Conservation (phyloP, 2,329 filamentous ascomycete genomes). For the Lasiodiplodia hormozganensis region DNA sequence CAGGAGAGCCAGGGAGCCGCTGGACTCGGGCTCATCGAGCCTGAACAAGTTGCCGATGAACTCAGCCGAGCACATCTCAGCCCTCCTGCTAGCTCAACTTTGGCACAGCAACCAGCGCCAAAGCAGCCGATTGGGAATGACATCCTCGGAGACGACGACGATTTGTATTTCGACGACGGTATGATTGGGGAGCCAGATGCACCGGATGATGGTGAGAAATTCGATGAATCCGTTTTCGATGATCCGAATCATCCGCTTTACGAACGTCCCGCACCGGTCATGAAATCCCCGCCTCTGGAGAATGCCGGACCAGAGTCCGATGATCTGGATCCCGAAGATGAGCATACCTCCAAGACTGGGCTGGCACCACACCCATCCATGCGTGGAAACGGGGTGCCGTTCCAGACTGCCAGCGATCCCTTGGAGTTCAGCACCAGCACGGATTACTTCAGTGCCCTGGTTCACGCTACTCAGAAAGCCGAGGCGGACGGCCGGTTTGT, state of each 20-base stretch:
- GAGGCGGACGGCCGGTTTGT: conserved; percentile 78
- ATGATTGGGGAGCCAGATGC: conserved; percentile 60
- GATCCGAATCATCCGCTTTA: conserved; percentile 51
- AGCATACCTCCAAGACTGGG: neutral
- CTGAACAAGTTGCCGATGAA: conserved; percentile 27
- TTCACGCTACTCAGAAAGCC: conserved; percentile 79
- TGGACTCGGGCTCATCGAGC: conserved; percentile 34
- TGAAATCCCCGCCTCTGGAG: neutral
- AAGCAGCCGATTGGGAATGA: conserved; percentile 15
- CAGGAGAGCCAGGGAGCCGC: conserved; percentile 30
- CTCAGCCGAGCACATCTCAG: conserved; percentile 27
- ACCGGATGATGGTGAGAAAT: conserved; percentile 59
- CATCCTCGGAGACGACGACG: conserved; percentile 49
- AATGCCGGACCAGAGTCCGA: neutral
- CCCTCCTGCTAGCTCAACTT: conserved; percentile 28
- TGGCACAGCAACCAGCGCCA: conserved; percentile 22
- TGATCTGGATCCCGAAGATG: conserved; percentile 2
- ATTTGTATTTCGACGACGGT: conserved; percentile 75
- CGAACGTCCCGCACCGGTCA: conserved; percentile 54
- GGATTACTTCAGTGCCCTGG: conserved; percentile 83
- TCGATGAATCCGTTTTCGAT: conserved; percentile 79
- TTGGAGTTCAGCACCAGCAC: conserved; percentile 60
- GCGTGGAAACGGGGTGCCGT: conserved; percentile 39
- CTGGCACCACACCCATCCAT: conserved; percentile 26
- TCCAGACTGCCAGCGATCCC: conserved; percentile 39